Base-by-base conservation (phyloP, 257 asterid genomes). In the Solanum pimpinellifolium region DNA sequence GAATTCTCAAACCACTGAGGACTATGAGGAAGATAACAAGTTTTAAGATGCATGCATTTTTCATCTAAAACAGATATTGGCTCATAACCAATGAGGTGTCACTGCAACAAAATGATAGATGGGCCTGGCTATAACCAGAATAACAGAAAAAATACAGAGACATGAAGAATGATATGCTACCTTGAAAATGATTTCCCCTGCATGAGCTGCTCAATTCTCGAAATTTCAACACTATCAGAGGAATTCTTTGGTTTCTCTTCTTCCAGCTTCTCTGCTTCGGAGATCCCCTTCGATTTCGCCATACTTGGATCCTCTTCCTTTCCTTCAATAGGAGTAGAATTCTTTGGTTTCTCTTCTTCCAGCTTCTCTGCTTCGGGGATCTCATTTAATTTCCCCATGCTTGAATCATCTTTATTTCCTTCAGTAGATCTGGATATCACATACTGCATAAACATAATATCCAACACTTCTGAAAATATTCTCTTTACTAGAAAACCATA, bases 121-220 rank as follows among this genome's bases (percentile, higher is more conserved):
- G 18, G 33, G 72, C 33, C 33, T n/a, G 73, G 44, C n/a, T 81
- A 18, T 23, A 21, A 42, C 25, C 6, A 27, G 21, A 74, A 72
- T 15, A 11, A 60, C 44, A 62, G 8, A 70, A 69, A 74, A 6
- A 49, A 66, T 14, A 33, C 83, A 85, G 47, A 85, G 83, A 87
- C 88, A 84, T 85, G 88, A 84, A 73, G 69, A 76, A 25, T 81
- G 75, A 72, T 49, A 49, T 33, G n/a, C 11, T 91, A 96, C 99
- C 98, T 89, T 2, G 98, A 91, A 87, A 94, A 95, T 85, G 92
- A 89, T 89, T 88, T 92, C 77, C 92, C 96, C 88, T 93, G 91
- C 86, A 95, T 91, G 89, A 95, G 86, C 92, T 93, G 94, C 93
- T 92, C 97, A 82, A 96, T 94, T 89, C 91, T 92, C 70, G 92